A percentile compares a stretch with the other conserved stretches of the same genome.
Conservation (phyloP, 805 yeast species). For the Kazachstania viticola region DNA sequence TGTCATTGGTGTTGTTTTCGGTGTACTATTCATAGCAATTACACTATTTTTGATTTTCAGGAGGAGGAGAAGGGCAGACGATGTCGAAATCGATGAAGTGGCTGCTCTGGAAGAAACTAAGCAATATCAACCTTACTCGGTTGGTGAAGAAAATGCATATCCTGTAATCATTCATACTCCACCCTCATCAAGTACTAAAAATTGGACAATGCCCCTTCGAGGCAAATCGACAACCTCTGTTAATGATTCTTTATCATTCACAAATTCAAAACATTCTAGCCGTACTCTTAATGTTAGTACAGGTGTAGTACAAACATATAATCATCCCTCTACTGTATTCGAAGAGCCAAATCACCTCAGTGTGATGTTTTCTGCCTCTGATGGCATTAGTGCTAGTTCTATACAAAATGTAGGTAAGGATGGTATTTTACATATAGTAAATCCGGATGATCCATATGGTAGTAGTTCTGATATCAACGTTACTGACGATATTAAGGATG, state of each 20-base stretch:
- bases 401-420: slow-evolving; percentile 33
- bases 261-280: background rate
- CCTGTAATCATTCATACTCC: slow-evolving; percentile 13
- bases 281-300: background rate
- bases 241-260: no score
- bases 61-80: slow-evolving; percentile 12
- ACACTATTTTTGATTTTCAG: slow-evolving; percentile 29
- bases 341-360: no score
- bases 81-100: slow-evolving; percentile 19
- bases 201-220: no score
- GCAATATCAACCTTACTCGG: slow-evolving; percentile 27
- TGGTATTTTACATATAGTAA: slow-evolving; percentile 37
- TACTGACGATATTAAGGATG: background rate
- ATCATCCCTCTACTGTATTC: slow-evolving; percentile 7
- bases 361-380: no score
- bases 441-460: slow-evolving; percentile 18
- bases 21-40: slow-evolving; percentile 29
- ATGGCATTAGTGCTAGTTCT: slow-evolving; percentile 37
- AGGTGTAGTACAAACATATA: background rate
- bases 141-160: slow-evolving; percentile 24
- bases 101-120: slow-evolving; percentile 32
- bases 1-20: slow-evolving; percentile 41
- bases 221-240: no score
- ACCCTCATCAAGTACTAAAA: slow-evolving; percentile 2
- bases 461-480: background rate